Conservation (phyloP, 441 rosid genomes). For the Adansonia madagascariensis region DNA sequence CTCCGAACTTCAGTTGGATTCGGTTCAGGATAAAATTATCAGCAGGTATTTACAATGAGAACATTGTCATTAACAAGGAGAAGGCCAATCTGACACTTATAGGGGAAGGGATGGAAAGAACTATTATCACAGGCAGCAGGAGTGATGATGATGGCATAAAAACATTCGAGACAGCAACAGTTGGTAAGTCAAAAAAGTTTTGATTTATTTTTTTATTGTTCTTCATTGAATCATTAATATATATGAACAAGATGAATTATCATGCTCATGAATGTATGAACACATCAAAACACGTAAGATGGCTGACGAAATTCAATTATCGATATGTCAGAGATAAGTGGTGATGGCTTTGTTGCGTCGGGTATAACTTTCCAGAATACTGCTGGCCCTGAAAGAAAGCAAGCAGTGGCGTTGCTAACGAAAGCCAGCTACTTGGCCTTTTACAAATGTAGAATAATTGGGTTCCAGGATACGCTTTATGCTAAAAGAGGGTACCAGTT, state of each 20-base stretch:
- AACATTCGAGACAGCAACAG: constrained; percentile 38
- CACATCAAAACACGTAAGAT: neutral
- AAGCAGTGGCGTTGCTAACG: constrained; percentile 27
- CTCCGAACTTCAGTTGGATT: constrained; percentile 29
- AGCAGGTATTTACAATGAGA: constrained; percentile 42
- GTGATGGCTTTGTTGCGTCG: constrained; percentile 28
- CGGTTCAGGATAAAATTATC: constrained; percentile 34
- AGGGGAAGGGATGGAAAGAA: constrained; percentile 41
- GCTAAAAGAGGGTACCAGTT: neutral
- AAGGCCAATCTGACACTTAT: constrained; percentile 35
- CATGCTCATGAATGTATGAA: neutral
- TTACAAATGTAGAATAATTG: constrained; percentile 25
- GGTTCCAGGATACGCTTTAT: constrained; percentile 31
- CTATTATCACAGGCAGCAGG: constrained; percentile 37
- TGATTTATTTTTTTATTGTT: neutral
- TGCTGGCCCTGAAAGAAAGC: constrained; percentile 25
- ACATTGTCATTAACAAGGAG: constrained; percentile 31
- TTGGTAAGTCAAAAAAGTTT: constrained; percentile 25
- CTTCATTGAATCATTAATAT: neutral
- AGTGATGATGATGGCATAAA: constrained; percentile 38
- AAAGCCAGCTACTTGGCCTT: neutral
- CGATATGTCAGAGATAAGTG: constrained; percentile 23
- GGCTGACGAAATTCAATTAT: neutral
- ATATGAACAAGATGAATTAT: neutral
- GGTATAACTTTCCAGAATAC: constrained; percentile 27